Evolutionary conservation across 2,329 filamentous ascomycete genomes (phyloP).

Genomic region (Lachnellula arida): DNA sequence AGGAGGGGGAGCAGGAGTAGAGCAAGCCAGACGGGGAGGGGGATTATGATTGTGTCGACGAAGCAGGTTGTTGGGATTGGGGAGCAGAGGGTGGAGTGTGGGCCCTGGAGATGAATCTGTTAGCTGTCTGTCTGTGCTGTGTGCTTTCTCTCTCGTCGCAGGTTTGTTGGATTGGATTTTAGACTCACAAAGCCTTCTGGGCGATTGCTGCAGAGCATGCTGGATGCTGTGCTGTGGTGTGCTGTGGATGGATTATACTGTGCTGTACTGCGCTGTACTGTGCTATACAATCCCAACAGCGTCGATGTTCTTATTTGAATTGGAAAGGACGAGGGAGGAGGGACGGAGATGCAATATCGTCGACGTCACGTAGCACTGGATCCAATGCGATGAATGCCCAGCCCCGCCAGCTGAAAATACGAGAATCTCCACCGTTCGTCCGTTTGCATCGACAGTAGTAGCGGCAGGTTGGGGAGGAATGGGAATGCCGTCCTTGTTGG

Average conservation of each 20-base stretch:
- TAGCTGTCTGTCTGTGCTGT: neutral
- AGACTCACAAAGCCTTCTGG: conserved; percentile 32
- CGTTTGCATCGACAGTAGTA: neutral
- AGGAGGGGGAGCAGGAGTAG: conserved; percentile 27
- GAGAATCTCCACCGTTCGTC: neutral
- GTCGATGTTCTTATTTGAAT: too few relatives aligned
- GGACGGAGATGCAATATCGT: too few relatives aligned
- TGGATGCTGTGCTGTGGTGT: neutral
- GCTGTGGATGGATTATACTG: too few relatives aligned
- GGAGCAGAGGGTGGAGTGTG: conserved; percentile 30
- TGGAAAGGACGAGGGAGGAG: too few relatives aligned
- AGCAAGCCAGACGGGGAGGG: conserved; percentile 33
- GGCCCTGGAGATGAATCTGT: conserved; percentile 23
- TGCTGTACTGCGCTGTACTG: neutral
- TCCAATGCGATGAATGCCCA: too few relatives aligned
- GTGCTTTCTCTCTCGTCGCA: neutral
- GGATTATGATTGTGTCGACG: conserved; percentile 33
- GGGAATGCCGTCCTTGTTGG: neutral
- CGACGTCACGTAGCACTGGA: too few relatives aligned
- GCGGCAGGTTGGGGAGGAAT: too few relatives aligned
- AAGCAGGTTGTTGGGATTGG: conserved; percentile 35
- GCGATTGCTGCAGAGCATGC: conserved; percentile 28
- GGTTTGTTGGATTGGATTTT: neutral
- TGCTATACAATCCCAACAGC: neutral
- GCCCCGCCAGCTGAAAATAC: too few relatives aligned